Base-by-base conservation (phyloP, 495 filamentous ascomycete genomes). In the Penicillium bialowiezense region DNA sequence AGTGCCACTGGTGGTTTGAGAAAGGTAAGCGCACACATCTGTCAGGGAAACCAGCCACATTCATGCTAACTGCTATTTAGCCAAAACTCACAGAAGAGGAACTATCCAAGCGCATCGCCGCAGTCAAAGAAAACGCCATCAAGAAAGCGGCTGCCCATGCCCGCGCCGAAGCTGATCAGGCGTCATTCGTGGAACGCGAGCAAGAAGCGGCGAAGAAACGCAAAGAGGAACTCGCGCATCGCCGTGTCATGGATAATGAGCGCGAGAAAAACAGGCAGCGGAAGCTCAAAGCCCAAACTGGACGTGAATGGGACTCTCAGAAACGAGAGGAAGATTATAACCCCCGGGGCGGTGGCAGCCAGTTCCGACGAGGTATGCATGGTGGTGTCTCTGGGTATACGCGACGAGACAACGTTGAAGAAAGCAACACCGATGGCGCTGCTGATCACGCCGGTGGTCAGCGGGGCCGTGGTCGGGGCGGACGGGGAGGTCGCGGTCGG, bases 231-330 rank as follows among this genome's bases (percentile, higher is more conserved):
- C 67, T 77, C 6, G 63, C 63, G 20, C 76, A 81, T 41, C 69
- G 80, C 14, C 70, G 75, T 26, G 71, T 78, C 32, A 83, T 87
- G 83, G 83, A 86, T 55, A 74, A 69, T 21, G 88, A 91, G 62
- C 67, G 88, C 17, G 87, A 89, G 58, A 78, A 77, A 53, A 91
- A 91, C 52, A 68, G 86, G 28, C 71, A 79, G 58, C 69, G 88
- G 44, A 91, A 91, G 58, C 66, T 91, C 15, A 75, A 81, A 20
- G 83, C 85, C 12, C 63, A 82, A 32, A 74, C 70, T 0, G 86
- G 80, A 3, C 70, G 88, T 34, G 88, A 91, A 63, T 91, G 88
- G 88, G 88, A 91, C 70, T 75, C 76, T 13, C 79, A 84, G 52
- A 91, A 91, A 63, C 76, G 76, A 18, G 85, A 89, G 52, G 79